Evolutionary conservation across 73 alveolate species (phyloP), one percentile per base, ranked within the genome.

Genomic region (Symbiodinium natans): DNA sequence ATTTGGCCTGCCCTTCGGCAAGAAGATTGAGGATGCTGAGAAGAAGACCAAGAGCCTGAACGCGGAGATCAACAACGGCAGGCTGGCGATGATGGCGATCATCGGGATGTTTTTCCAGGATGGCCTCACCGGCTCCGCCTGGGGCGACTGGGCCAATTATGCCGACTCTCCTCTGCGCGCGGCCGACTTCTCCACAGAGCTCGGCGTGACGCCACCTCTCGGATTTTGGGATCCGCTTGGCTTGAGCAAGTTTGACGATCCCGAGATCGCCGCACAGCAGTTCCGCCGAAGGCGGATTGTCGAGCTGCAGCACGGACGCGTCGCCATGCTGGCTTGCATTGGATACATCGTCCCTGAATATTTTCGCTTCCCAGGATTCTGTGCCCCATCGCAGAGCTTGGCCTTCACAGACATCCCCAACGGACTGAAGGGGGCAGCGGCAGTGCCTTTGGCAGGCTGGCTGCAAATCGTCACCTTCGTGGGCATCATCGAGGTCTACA

Each of bases 81-180:
- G 96, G 33, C 46, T 89, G 88, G 96, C 96, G 48, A 89, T 89
- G 96, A 63, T 89, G 88, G 96, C 96, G 75, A 89, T 89, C 77
- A 89, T 89, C 38, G 96, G 96, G 75, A 89, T 71, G 88, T 41
- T 52, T n/a, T 52, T 52, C 68, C 68, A 52, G 68, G 68, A 52
- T 27, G 68, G 68, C 13, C 68, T 52, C 68, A 52, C 68, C 68
- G 68, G 68, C 68, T 52, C 68, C 68, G 29, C 68, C 21, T 52
- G 68, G 68, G 68, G 68, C 68, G 13, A 52, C 68, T 52, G 68
- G 68, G 68, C 68, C 68, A 27, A 27, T 27, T 17, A 52, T 27
- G 29, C 68, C 27, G 21, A 27, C 68, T 21, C 68, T 52, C 68
- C n/a, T 52, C 21, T n/a, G n/a, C n/a, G n/a, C 68, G 13, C 29